phyloP scores from a whole-genome alignment of 2,329 filamentous ascomycete genomes.

The Byssoonygena ceratinophila region DNA sequence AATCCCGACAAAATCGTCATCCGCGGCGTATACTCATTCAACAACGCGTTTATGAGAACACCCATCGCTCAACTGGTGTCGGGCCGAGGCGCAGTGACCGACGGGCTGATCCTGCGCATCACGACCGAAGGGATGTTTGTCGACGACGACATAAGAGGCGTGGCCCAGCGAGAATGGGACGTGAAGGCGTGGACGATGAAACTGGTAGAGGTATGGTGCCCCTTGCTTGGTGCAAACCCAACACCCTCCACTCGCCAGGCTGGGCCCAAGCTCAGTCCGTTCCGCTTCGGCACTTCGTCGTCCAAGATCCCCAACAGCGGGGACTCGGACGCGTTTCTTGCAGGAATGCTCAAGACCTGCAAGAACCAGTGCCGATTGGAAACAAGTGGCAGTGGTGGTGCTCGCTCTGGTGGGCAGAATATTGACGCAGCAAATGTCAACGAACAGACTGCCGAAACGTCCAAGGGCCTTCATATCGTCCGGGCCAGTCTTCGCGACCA shows the following conservation, averaged over 20 bases:
- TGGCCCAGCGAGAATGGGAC: constrained; percentile 96
- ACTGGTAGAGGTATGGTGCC: constrained; percentile 76
- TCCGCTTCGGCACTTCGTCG: constrained; percentile 39
- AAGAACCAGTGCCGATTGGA: constrained; percentile 51
- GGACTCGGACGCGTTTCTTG: constrained; percentile 56
- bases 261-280: constrained; percentile 25
- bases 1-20: constrained; percentile 96
- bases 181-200: constrained; percentile 97
- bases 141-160: constrained; percentile 82
- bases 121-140: constrained; percentile 93
- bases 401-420: constrained; percentile 20
- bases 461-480: constrained; percentile 45
- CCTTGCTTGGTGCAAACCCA: constrained; percentile 45
- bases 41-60: constrained; percentile 77
- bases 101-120: constrained; percentile 83
- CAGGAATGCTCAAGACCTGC: constrained; percentile 54
- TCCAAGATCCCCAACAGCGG: constrained; percentile 48
- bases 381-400: constrained; percentile 24
- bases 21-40: constrained; percentile 83
- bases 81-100: constrained; percentile 73
- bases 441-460: constrained; percentile 34
- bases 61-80: constrained; percentile 83
- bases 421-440: constrained; percentile 20
- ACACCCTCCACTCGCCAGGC: constrained; percentile 25
- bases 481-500: constrained; percentile 49